A percentile compares a stretch with the other conserved stretches of the same genome.
These are phyloP conservation scores for Apocynum venetum DNA, from an alignment of 257 asterid species.

Conservation along the genomic window DNA sequence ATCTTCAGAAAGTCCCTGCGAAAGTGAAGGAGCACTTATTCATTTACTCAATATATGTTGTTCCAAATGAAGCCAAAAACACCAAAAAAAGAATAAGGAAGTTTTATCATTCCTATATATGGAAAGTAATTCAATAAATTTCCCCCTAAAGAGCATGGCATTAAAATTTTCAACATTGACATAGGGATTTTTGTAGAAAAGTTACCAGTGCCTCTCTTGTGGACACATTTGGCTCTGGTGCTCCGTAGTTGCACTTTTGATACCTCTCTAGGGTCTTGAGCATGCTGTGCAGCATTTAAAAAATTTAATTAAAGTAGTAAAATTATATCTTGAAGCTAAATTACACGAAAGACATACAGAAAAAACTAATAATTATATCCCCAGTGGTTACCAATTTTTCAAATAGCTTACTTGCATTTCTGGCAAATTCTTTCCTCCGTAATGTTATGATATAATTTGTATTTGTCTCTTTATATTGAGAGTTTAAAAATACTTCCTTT, in stretches of 20 bases:
- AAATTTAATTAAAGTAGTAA: slow-evolving; percentile 13
- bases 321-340: not conserved
- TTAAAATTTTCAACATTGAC: not conserved
- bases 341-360: not conserved
- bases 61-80: not conserved
- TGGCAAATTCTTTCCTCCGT: not conserved
- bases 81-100: not conserved
- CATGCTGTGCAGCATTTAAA: slow-evolving; percentile 60
- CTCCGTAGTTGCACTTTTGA: slow-evolving; percentile 97
- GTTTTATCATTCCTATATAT: not conserved
- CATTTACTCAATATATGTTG: not conserved
- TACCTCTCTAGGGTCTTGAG: slow-evolving; percentile 94
- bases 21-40: not conserved
- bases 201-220: slow-evolving; percentile 92
- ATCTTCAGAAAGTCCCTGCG: not conserved
- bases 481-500: not conserved
- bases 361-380: not conserved
- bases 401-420: not conserved
- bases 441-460: not conserved
- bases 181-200: slow-evolving; percentile 3
- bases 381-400: not conserved
- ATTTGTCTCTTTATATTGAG: not conserved
- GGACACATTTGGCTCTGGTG: slow-evolving; percentile 83
- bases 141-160: not conserved
- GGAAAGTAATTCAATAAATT: not conserved